Percentiles rank a stretch among this genome's conserved stretches.
These are phyloP conservation scores for Colletotrichum noveboracense DNA, from an alignment of 2,329 filamentous ascomycete genomes.

Conservation along the genomic window DNA sequence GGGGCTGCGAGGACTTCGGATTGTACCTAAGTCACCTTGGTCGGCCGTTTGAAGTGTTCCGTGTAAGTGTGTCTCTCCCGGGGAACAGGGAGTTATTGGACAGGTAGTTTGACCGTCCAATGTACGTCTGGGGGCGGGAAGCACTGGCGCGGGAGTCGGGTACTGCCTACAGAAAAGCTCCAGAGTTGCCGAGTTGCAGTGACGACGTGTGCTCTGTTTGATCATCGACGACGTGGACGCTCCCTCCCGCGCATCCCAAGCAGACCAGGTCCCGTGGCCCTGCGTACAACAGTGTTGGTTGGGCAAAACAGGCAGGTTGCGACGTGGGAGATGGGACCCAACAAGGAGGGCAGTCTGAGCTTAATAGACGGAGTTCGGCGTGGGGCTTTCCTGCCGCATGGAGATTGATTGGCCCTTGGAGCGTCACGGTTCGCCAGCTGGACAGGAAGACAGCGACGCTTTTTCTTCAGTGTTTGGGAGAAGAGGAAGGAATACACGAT, in stretches of 20 bases:
- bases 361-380: background rate
- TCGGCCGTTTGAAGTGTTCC: background rate
- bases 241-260: background rate
- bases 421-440: background rate
- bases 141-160: background rate
- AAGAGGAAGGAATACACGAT: background rate
- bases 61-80: background rate
- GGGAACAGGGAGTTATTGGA: background rate
- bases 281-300: background rate
- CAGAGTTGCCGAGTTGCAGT: background rate
- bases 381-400: background rate
- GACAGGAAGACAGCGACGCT: background rate
- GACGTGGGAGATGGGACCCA: background rate
- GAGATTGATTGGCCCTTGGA: background rate
- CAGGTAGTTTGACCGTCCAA: background rate
- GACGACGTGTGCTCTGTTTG: background rate
- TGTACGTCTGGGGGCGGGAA: conserved; percentile 2
- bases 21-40: background rate
- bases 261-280: background rate
- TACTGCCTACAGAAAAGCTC: background rate
- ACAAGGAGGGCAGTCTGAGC: background rate
- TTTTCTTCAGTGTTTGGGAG: background rate
- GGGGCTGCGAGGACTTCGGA: background rate
- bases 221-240: background rate
- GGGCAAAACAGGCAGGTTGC: background rate